A percentile compares a stretch with the other conserved stretches of the same genome.
Conservation (phyloP, 148 eudicot species). For the Suaeda aralocaspica region DNA sequence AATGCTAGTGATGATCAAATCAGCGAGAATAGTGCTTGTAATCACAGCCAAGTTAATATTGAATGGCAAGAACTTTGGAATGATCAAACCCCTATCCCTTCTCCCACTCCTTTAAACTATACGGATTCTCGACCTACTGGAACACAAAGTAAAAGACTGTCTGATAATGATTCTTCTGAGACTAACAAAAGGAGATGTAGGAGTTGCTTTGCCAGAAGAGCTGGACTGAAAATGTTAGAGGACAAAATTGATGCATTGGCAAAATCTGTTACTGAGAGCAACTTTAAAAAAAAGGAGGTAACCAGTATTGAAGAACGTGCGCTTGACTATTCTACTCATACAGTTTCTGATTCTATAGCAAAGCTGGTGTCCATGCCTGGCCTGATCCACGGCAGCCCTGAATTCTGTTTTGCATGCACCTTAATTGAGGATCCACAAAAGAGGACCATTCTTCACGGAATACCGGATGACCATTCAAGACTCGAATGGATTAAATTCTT, state of each 20-base stretch:
- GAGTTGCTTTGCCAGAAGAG: neutral
- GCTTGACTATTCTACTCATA: neutral
- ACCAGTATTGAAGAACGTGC: neutral
- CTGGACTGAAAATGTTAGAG: neutral
- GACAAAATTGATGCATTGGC: neutral
- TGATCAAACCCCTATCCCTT: slow-evolving; percentile 6
- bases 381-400: slow-evolving; percentile 11
- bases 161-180: neutral
- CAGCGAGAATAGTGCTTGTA: slow-evolving; percentile 7
- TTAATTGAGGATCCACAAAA: slow-evolving; percentile 11
- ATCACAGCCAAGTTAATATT: neutral
- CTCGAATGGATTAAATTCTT: slow-evolving; percentile 8
- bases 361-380: slow-evolving; percentile 3
- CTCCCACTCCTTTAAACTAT: neutral
- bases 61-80: neutral
- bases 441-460: slow-evolving; percentile 11
- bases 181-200: slow-evolving; percentile 6
- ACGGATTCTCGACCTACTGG: neutral
- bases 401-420: slow-evolving; percentile 15
- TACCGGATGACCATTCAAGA: slow-evolving; percentile 11
- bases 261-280: neutral
- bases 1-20: neutral
- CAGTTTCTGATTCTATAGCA: neutral
- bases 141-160: neutral
- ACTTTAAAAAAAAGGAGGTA: neutral